Evolutionary conservation across 2,329 filamentous ascomycete genomes (phyloP).

Genomic region (Raffaelea albimanens): DNA sequence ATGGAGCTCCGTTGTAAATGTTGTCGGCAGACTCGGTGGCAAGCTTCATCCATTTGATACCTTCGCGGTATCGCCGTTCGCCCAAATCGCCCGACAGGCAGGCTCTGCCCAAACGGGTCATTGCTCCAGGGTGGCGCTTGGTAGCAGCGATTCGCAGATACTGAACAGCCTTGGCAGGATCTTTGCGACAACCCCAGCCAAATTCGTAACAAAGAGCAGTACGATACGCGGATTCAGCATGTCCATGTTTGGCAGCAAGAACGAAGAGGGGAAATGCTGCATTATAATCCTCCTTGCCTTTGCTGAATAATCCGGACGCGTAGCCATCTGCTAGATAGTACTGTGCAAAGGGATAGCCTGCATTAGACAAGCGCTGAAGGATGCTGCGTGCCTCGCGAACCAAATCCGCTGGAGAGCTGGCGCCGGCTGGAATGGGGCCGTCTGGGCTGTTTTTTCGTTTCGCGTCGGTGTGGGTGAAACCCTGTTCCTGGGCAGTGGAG

Average conservation of each 20-base stretch:
- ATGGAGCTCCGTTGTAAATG: conserved; percentile 90
- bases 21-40: conserved; percentile 80
- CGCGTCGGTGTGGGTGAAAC: conserved; percentile 41
- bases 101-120: conserved; percentile 83
- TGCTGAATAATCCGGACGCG: conserved; percentile 89
- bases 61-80: conserved; percentile 77
- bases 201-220: conserved; percentile 95
- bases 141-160: conserved; percentile 85
- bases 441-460: conserved; percentile 36
- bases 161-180: conserved; percentile 84
- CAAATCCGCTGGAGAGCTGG: conserved; percentile 53
- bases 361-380: conserved; percentile 74
- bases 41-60: conserved; percentile 92
- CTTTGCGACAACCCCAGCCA: conserved; percentile 88
- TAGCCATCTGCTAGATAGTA: conserved; percentile 96
- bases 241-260: conserved; percentile 89
- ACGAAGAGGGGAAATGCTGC: conserved; percentile 89
- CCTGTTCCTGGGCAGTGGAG: conserved; percentile 74
- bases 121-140: conserved; percentile 91
- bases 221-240: conserved; percentile 91
- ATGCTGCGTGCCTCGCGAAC: conserved; percentile 83
- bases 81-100: conserved; percentile 87
- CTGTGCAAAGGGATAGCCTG: conserved; percentile 91
- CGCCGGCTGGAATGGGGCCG: conserved; percentile 34
- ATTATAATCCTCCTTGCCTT: conserved; percentile 85